A percentile compares a stretch with the other conserved stretches of the same genome.
phyloP scores from a whole-genome alignment of 306 rosid genomes.

The Arachis stenosperma region DNA sequence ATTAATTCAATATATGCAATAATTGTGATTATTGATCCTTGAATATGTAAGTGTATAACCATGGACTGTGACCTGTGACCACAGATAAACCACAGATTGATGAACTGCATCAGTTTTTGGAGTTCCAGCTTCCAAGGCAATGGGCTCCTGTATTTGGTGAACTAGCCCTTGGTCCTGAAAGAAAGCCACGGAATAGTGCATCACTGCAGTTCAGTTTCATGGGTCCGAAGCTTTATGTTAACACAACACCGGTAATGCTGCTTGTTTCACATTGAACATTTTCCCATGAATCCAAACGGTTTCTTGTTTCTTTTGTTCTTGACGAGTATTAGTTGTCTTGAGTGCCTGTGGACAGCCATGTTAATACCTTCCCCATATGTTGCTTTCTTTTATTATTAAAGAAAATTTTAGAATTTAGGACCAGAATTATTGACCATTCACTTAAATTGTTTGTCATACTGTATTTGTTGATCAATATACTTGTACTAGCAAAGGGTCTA shows the following conservation, averaged over 20 bases:
- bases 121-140: constrained; percentile 82
- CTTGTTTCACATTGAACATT: constrained; percentile 15
- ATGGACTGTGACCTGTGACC: constrained; percentile 32
- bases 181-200: constrained; percentile 59
- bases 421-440: background rate
- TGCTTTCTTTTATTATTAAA: background rate
- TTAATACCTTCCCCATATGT: constrained; percentile 14
- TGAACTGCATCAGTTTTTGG: constrained; percentile 80
- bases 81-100: constrained; percentile 73
- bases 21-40: constrained; percentile 7
- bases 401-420: background rate
- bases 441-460: background rate
- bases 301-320: constrained; percentile 27
- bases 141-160: constrained; percentile 92
- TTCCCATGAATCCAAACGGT: background rate
- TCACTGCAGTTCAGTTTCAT: constrained; percentile 83
- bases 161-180: constrained; percentile 83
- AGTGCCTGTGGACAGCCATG: background rate
- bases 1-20: constrained; percentile 8
- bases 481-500: constrained; percentile 24
- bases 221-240: constrained; percentile 92
- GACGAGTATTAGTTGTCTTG: background rate
- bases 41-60: background rate
- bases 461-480: constrained; percentile 16
- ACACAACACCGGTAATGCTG: constrained; percentile 65